phyloP scores from a whole-genome alignment of 1,139 yeast genomes.

The Pichia sp. region DNA sequence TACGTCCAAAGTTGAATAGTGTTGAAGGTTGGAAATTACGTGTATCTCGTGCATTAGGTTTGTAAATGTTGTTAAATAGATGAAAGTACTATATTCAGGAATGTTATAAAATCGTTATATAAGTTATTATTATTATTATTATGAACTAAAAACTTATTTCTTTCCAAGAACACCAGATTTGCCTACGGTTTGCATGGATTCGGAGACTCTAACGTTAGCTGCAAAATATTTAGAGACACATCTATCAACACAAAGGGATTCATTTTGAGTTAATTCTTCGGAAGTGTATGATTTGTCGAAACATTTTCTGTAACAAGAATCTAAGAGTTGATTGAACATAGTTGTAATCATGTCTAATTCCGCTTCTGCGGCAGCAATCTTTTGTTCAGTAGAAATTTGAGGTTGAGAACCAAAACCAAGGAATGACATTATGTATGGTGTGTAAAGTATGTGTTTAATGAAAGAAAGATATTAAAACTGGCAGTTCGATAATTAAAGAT shows the following conservation, averaged over 20 bases:
- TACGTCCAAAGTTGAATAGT: slow-evolving; percentile 79
- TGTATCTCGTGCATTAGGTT: slow-evolving; percentile 52
- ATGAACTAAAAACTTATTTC: slow-evolving; percentile 8
- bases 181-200: slow-evolving; percentile 38
- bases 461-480: not conserved
- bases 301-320: slow-evolving; percentile 88
- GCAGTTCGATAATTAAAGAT: not conserved
- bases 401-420: slow-evolving; percentile 75
- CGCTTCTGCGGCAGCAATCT: slow-evolving; percentile 77
- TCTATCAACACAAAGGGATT: slow-evolving; percentile 89
- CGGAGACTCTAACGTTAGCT: slow-evolving; percentile 94
- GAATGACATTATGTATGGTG: slow-evolving; percentile 49
- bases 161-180: slow-evolving; percentile 27
- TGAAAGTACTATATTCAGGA: slow-evolving; percentile 10
- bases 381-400: slow-evolving; percentile 66
- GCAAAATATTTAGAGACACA: slow-evolving; percentile 97
- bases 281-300: slow-evolving; percentile 61
- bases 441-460: not conserved
- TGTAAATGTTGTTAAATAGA: slow-evolving; percentile 21
- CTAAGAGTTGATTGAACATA: slow-evolving; percentile 83
- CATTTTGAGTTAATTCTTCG: slow-evolving; percentile 76
- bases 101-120: slow-evolving; percentile 5
- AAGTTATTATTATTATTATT: too few relatives aligned
- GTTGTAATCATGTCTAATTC: slow-evolving; percentile 96
- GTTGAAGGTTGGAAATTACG: slow-evolving; percentile 77